phyloP scores from a whole-genome alignment of 106 monocot species.

The Alisma plantagoaquatica region DNA sequence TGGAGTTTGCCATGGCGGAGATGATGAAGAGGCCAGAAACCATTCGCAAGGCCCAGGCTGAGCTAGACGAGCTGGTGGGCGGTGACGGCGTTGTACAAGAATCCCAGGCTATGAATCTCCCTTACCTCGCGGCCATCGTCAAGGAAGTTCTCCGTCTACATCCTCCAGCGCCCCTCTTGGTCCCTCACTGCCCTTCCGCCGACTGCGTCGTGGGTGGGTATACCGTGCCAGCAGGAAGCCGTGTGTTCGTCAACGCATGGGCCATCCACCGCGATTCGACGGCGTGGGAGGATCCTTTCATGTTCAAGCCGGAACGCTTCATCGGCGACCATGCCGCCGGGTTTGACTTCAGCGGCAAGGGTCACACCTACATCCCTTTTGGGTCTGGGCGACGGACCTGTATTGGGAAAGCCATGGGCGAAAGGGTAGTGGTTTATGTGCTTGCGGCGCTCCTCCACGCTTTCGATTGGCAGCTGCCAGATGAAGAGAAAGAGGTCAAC shows the following conservation, averaged over 20 bases:
- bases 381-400: slow-evolving; percentile 16
- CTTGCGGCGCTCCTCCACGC: slow-evolving; percentile 37
- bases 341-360: neutral
- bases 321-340: neutral
- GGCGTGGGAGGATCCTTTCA: slow-evolving; percentile 12
- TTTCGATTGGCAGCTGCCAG: slow-evolving; percentile 45
- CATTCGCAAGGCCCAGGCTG: slow-evolving; percentile 4
- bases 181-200: slow-evolving; percentile 6
- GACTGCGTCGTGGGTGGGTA: slow-evolving; percentile 4
- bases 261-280: slow-evolving; percentile 19
- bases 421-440: slow-evolving; percentile 13
- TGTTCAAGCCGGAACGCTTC: slow-evolving; percentile 23
- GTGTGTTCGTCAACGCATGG: slow-evolving; percentile 14
- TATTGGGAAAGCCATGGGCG: slow-evolving; percentile 26
- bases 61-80: slow-evolving; percentile 12
- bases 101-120: slow-evolving; percentile 7
- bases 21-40: slow-evolving; percentile 8
- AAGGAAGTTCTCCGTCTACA: slow-evolving; percentile 16
- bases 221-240: slow-evolving; percentile 5
- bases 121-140: slow-evolving; percentile 6
- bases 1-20: slow-evolving; percentile 20
- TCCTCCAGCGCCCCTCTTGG: slow-evolving; percentile 9
- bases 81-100: slow-evolving; percentile 6
- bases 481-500: slow-evolving; percentile 8
- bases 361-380: slow-evolving; percentile 18